Evolutionary conservation across 441 rosid species (phyloP).

Genomic region (Pelargonium cotyledonis): DNA sequence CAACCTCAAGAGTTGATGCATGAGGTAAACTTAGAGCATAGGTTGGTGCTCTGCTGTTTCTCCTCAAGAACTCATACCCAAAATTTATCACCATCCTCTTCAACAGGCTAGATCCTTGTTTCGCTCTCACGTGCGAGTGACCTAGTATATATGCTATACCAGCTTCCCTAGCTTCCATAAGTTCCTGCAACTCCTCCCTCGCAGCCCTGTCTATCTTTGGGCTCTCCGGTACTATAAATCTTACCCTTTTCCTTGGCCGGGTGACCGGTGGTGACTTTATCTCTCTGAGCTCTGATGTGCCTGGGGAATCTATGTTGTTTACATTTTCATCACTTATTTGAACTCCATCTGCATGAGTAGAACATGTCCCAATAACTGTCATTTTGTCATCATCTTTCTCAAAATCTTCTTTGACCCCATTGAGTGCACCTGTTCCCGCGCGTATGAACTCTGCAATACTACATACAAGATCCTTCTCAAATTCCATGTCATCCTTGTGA

Average conservation of each 20-base stretch:
- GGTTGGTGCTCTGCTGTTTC: slow-evolving; percentile 59
- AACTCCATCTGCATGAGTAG: slow-evolving; percentile 52
- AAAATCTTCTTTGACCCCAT: too few relatives aligned
- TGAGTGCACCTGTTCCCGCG: slow-evolving; percentile 20
- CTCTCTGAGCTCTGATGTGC: slow-evolving; percentile 43
- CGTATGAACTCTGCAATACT: slow-evolving; percentile 69
- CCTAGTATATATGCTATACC: slow-evolving; percentile 89
- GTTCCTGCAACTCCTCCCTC: slow-evolving; percentile 63
- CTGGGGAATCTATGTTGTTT: slow-evolving; percentile 25
- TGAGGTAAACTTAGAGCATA: slow-evolving; percentile 52
- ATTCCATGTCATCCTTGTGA: slow-evolving; percentile 83
- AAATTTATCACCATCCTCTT: slow-evolving; percentile 60
- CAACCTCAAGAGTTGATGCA: slow-evolving; percentile 87
- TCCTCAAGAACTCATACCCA: slow-evolving; percentile 79
- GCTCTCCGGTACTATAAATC: slow-evolving; percentile 72
- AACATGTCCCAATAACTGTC: slow-evolving; percentile 80
- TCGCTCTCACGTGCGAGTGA: slow-evolving; percentile 71
- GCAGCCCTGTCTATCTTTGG: slow-evolving; percentile 54
- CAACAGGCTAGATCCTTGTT: slow-evolving; percentile 66
- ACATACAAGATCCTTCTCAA: slow-evolving; percentile 69
- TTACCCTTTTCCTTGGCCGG: slow-evolving; percentile 50
- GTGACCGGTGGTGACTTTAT: slow-evolving; percentile 33
- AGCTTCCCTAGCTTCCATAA: slow-evolving; percentile 77
- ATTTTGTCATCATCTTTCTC: slow-evolving; percentile 50
- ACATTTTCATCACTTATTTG: slow-evolving; percentile 47